phyloP scores from a whole-genome alignment of 2,329 filamentous ascomycete species.

The Neonectria sp. region DNA sequence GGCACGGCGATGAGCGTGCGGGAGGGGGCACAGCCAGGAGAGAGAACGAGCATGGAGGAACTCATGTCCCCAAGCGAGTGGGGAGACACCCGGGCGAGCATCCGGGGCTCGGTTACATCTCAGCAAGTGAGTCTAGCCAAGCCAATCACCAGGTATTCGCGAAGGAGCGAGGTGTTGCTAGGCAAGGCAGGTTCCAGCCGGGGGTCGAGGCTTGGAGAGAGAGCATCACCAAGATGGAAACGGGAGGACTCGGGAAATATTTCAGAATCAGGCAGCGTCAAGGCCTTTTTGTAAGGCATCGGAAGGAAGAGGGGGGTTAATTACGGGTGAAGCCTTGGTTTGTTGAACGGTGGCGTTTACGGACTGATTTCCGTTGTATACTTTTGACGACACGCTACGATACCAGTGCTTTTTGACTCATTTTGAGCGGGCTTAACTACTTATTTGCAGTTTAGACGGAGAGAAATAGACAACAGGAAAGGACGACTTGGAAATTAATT shows the following conservation, averaged over 20 bases:
- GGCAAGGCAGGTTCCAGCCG: constrained; percentile 30
- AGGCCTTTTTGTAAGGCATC: constrained; percentile 43
- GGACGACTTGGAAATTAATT: background rate
- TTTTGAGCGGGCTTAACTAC: constrained; percentile 6
- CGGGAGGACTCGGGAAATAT: constrained; percentile 38
- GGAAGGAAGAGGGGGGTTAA: background rate
- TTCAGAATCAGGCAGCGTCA: constrained; percentile 42
- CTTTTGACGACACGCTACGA: constrained; percentile 29
- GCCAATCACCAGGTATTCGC: constrained; percentile 33
- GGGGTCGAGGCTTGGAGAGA: constrained; percentile 27
- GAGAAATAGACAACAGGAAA: background rate
- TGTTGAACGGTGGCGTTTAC: constrained; percentile 2
- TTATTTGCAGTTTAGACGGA: constrained; percentile 4
- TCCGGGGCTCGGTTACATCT: constrained; percentile 39
- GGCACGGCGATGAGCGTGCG: constrained; percentile 41
- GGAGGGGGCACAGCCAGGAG: constrained; percentile 39
- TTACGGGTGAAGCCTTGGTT: background rate
- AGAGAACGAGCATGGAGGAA: constrained; percentile 39
- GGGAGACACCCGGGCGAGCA: constrained; percentile 43
- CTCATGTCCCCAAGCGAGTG: constrained; percentile 47
- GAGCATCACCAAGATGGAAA: constrained; percentile 33
- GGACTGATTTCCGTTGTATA: constrained; percentile 22
- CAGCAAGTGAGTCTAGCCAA: constrained; percentile 29
- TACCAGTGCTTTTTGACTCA: constrained; percentile 30
- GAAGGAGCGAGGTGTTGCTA: constrained; percentile 33